Conservation (phyloP, 805 yeast species). For the Metahyphopichia silvanorum region DNA sequence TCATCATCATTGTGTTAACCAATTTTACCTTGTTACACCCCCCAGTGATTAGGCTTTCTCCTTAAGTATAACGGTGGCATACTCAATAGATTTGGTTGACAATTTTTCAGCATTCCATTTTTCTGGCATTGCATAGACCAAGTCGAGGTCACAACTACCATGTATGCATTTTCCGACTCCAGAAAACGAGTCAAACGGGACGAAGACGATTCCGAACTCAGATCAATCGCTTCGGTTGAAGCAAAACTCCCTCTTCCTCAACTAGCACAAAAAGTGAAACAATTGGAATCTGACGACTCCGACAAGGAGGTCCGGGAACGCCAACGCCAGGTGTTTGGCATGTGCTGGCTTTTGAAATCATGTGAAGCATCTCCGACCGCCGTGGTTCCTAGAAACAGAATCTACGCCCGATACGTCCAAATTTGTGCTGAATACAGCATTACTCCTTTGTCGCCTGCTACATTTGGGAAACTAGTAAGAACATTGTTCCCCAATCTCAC, state of each 20-base stretch:
- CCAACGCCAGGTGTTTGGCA: constrained; percentile 74
- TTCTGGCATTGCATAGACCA: too few species aligned
- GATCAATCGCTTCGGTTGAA: constrained; percentile 32
- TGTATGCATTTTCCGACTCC: too few species aligned
- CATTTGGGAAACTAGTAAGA: constrained; percentile 72
- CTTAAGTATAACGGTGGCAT: too few species aligned
- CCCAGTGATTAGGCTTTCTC: too few species aligned
- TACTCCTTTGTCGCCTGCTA: constrained; percentile 69
- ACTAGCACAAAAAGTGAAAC: constrained; percentile 42
- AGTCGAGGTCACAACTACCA: too few species aligned
- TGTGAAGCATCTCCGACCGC: constrained; percentile 50
- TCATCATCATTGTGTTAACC: too few species aligned
- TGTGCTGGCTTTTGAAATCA: constrained; percentile 72
- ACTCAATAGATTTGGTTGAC: too few species aligned
- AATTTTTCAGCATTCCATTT: too few species aligned
- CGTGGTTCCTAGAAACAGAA: constrained; percentile 40
- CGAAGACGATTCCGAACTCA: constrained; percentile 35
- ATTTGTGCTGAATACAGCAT: constrained; percentile 38
- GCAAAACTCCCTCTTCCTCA: constrained; percentile 36
- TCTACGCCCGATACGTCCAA: constrained; percentile 40
- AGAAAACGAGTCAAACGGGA: too few species aligned
- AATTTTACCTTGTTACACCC: too few species aligned
- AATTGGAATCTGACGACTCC: constrained; percentile 32
- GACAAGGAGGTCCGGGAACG: constrained; percentile 35
- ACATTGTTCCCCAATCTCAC: constrained; percentile 62